phyloP scores from a whole-genome alignment of 169 alveolate genomes.

The Cryptosporidium muris region DNA sequence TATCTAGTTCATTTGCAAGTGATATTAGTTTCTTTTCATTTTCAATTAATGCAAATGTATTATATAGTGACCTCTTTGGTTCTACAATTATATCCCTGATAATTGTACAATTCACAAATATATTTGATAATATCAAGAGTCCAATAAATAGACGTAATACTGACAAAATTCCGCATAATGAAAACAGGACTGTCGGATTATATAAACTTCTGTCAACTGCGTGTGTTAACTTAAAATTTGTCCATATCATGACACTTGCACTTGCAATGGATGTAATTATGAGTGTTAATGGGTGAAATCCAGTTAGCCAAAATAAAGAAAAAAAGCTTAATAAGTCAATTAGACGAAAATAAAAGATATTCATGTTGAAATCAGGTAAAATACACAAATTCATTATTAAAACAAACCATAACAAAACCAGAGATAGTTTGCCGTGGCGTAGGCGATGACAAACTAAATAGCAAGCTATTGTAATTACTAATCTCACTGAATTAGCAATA shows the following conservation, averaged over 20 bases:
- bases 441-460: slow-evolving; percentile 60
- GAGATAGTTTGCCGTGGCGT: slow-evolving; percentile 33
- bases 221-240: slow-evolving; percentile 32
- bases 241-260: slow-evolving; percentile 28
- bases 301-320: slow-evolving; percentile 63
- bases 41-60: slow-evolving; percentile 49
- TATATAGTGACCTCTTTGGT: slow-evolving; percentile 23
- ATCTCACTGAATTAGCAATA: slow-evolving; percentile 63
- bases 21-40: slow-evolving; percentile 46
- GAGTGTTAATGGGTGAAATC: slow-evolving; percentile 59
- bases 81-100: slow-evolving; percentile 52
- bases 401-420: slow-evolving; percentile 49
- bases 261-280: slow-evolving; percentile 33
- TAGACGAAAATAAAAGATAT: slow-evolving; percentile 36
- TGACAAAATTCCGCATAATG: slow-evolving; percentile 28
- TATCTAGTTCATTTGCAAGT: slow-evolving; percentile 36
- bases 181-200: slow-evolving; percentile 8
- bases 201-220: slow-evolving; percentile 13
- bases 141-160: slow-evolving; percentile 59
- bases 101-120: slow-evolving; percentile 51
- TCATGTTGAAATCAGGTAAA: slow-evolving; percentile 40
- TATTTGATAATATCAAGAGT: slow-evolving; percentile 15
- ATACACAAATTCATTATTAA: slow-evolving; percentile 52
- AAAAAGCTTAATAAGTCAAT: slow-evolving; percentile 41
- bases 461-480: slow-evolving; percentile 59